Base-by-base conservation (phyloP, 2,329 filamentous ascomycete species). In the Xenosphaeropsis pyriputrescens region DNA sequence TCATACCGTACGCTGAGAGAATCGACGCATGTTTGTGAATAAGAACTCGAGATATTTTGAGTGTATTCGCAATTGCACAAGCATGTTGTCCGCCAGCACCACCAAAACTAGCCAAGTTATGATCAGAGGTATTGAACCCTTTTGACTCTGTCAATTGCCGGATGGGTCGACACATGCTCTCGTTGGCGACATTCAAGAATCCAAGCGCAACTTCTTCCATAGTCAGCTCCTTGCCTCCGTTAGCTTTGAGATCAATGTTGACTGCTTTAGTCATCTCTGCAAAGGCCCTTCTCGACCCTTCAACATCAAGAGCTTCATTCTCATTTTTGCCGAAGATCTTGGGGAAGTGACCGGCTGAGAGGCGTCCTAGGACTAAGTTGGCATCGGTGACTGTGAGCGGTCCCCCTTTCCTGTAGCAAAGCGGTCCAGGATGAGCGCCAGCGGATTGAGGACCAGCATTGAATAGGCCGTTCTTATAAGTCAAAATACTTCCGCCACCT, bases 271-370 rank as follows among this genome's bases (percentile, higher is more conserved):
- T 75, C 8, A 95, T 62, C 46, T 85, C 75, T 42, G 79, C 67
- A 45, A 94, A 84, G 1, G 83, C 70, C 47, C 70, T 74, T 52
- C 72, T 70, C 47, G 83, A 91, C 1, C 82, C 79, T 35, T 79
- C 71, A 1, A 70, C 63, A 50, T 94, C 86, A 1, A 95, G 60
- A 0, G 77, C 75, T 53, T 89, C 72, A 39, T 93, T 69, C 53
- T 94, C 86, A 31, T 85, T 79, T 54, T 84, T 79, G 35, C 86
- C 86, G 47, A 94, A 94, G 42, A 94, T 94, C 53, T 86, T 86
- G 0, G 86, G 86, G 52, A 94, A 93, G 63, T 88, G 91, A 43
- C 89, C 83, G 0, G 88, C 86, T 1, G 93, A 59, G 3, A 94
- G 63, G 26, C 86, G 71, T 0, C 86, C 85, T 0, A 94, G 71